Conservation (phyloP, 2,329 filamentous ascomycete genomes). For the Cladorrhinum sp. region DNA sequence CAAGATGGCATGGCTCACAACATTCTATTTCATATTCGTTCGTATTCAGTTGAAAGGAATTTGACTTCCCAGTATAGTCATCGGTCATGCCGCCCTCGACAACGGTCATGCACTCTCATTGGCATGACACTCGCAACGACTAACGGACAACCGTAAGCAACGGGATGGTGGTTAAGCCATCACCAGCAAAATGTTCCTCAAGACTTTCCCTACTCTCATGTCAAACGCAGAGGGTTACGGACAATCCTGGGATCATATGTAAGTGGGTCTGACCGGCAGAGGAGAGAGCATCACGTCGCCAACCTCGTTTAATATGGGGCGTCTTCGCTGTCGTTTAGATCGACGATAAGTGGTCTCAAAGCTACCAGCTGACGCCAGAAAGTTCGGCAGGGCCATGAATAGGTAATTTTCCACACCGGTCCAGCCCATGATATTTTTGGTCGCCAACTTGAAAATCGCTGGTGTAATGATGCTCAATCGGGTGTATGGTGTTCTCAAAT, state of each 20-base stretch:
- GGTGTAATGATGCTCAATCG: not conserved
- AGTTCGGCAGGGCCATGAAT: not conserved
- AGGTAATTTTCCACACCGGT: not conserved
- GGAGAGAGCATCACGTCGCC: too few species aligned
- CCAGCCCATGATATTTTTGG: not conserved
- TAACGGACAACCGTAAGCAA: not conserved
- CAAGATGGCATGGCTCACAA: not conserved
- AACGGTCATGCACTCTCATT: not conserved
- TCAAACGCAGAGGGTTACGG: too few species aligned
- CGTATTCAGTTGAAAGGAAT: not conserved
- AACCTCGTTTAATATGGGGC: too few species aligned
- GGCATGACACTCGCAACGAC: not conserved
- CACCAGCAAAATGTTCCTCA: not conserved
- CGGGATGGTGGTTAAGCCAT: not conserved
- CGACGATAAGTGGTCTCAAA: not conserved
- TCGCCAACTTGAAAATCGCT: not conserved
- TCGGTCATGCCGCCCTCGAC: not conserved
- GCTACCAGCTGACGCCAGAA: not conserved
- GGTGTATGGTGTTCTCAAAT: not conserved
- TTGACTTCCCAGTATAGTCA: not conserved
- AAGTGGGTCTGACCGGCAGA: too few species aligned
- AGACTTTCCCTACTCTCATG: not conserved
- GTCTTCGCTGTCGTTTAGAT: too few species aligned
- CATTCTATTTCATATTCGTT: not conserved
- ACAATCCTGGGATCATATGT: not conserved